Base-by-base conservation (phyloP, 225 moss, liverwort and hornwort species). In the Climacium dendroides region DNA sequence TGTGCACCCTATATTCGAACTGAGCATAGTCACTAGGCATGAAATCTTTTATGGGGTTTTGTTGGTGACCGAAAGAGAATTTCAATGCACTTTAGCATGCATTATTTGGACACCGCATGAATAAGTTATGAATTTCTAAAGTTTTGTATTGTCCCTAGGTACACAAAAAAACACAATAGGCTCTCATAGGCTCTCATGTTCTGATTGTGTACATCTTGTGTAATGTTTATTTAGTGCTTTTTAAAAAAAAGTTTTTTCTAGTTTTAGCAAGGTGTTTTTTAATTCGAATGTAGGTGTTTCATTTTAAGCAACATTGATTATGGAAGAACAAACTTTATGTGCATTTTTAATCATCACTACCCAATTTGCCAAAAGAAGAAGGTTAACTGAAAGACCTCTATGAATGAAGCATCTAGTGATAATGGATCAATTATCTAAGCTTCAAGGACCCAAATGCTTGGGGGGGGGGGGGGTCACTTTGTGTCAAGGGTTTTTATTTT, bases 331-430 rank as follows among this genome's bases (percentile, higher is more conserved):
- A 66, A 67, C 18, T 67, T 66, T 43, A 28, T 15, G 0, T 41
- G 3, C 9, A 16, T 5, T 16, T 6, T 28, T 45, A 10, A 47
- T 45, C 47, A 45, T 47, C 18, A 45, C 4, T 47, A 45, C 2
- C 0, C 0, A 0, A 28, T 28, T 72, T 17, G 17, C 9, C 0
- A 28, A 0, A 11, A 47, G 7, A 39, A 69, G 3, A 47, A 30
- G 30, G 18, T 47, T 28, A 6, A 73, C 1, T 30, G 0, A 30
- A 47, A 18, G 16, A 10, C 3, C 0, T 0, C 1, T 0, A 0
- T 28, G 1, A 47, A 47, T 47, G 6, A 30, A 73, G 5, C 2
- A 45, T 72, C 2, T 10, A 1, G 4, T 47, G 18, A 1, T 0
- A 72, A 18, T 45, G 10, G 10, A 47, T 73, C 29, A 47, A 73